These are phyloP conservation scores for Viola pubescens DNA, from an alignment of 441 rosid species.

Conservation along the genomic window DNA sequence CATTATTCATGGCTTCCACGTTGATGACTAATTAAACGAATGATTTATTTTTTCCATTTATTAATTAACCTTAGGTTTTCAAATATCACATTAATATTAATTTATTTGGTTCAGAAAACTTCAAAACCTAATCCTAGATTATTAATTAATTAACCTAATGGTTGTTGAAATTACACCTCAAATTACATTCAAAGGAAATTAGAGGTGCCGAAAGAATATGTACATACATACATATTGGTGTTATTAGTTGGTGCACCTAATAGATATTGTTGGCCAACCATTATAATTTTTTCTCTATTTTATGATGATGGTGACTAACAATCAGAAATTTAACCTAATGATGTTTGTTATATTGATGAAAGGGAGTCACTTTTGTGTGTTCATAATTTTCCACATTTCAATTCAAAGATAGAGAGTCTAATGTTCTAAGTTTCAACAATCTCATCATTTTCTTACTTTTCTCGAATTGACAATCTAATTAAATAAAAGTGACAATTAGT, in stretches of 20 bases:
- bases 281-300: not conserved
- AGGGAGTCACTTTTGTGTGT: not conserved
- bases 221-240: not conserved
- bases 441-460: not conserved
- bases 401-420: not conserved
- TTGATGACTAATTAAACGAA: no score
- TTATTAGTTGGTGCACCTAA: conserved; percentile 21
- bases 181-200: not conserved
- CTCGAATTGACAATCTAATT: not conserved
- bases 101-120: no score
- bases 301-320: not conserved
- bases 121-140: no score
- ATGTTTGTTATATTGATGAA: not conserved
- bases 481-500: not conserved
- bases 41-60: no score
- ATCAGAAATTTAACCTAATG: not conserved
- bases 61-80: no score
- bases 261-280: conserved; percentile 8
- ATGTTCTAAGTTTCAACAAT: not conserved
- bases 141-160: conserved; percentile 8
- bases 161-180: conserved; percentile 7
- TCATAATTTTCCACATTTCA: not conserved
- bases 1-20: no score
- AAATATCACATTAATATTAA: no score
- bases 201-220: not conserved